Conservation (phyloP, 257 asterid species). For the Haberlea rhodopensis region DNA sequence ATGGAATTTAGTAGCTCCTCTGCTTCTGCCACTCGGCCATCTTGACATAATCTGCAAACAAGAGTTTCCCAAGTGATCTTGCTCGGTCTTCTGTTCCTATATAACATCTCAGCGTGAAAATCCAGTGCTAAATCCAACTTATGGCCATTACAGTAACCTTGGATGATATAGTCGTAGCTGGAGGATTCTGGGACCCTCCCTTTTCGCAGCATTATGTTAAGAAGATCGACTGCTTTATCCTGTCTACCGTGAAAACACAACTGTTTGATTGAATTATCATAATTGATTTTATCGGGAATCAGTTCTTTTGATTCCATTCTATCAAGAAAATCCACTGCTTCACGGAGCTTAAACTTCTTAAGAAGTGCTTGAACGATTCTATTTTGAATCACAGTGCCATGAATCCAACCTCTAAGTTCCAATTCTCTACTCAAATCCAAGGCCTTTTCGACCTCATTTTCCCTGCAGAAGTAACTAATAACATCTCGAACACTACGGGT, state of each 20-base stretch:
- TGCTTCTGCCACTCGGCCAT: conserved; percentile 53
- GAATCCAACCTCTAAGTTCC: conserved; percentile 65
- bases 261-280: conserved; percentile 54
- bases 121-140: conserved; percentile 54
- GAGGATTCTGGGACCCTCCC: conserved; percentile 49
- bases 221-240: conserved; percentile 61
- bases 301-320: conserved; percentile 43
- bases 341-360: conserved; percentile 30
- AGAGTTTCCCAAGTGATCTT: conserved; percentile 49
- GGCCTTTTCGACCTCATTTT: conserved; percentile 43
- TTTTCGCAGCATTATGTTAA: conserved; percentile 56
- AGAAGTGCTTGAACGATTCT: conserved; percentile 48
- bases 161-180: conserved; percentile 56
- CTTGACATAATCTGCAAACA: conserved; percentile 37
- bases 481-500: conserved; percentile 54
- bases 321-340: conserved; percentile 56
- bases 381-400: conserved; percentile 50
- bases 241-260: conserved; percentile 49
- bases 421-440: conserved; percentile 61
- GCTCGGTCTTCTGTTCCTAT: conserved; percentile 49
- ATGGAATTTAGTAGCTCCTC: conserved; percentile 50
- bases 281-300: conserved; percentile 39
- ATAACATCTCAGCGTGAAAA: conserved; percentile 71
- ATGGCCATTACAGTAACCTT: conserved; percentile 36
- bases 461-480: conserved; percentile 41